These are phyloP conservation scores for Zizania palustris DNA, from an alignment of 202 grass and related monocot species.

Conservation along the genomic window DNA sequence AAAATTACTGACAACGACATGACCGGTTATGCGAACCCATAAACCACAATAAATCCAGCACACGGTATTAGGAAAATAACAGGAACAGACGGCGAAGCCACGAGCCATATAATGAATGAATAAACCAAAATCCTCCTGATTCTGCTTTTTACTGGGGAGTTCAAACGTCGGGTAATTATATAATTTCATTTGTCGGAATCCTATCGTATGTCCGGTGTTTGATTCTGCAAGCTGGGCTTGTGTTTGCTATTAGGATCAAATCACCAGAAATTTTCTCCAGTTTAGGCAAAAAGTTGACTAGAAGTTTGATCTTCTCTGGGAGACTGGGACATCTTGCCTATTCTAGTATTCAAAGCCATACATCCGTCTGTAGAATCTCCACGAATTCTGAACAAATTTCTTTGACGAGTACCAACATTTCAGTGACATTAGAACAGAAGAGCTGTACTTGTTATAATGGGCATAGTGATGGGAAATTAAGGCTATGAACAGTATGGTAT, in stretches of 20 bases:
- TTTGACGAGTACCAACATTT: not conserved
- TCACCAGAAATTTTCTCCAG: not conserved
- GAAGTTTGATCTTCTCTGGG: conserved; percentile 44
- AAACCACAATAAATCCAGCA: not conserved
- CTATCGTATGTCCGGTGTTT: not conserved
- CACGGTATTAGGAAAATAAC: not conserved
- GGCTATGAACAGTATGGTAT: not conserved
- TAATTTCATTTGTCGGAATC: not conserved
- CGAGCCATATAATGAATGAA: conserved; percentile 5
- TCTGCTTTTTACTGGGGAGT: not conserved
- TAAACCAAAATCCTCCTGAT: not conserved
- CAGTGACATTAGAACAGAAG: not conserved
- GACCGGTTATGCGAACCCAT: not conserved
- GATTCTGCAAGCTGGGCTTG: not conserved
- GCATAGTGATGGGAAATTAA: not conserved
- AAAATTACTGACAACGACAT: not conserved
- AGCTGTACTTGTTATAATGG: not conserved
- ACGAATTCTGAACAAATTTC: not conserved
- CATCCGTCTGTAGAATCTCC: not conserved
- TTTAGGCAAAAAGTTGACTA: not conserved
- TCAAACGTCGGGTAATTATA: not conserved
- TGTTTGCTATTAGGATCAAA: conserved; percentile 18
- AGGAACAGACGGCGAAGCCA: not conserved
- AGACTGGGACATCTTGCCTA: too few relatives aligned
- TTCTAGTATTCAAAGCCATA: not conserved